Conservation (phyloP, 176 grass and related monocot genomes). For the Eremochloa ophiuroides region DNA sequence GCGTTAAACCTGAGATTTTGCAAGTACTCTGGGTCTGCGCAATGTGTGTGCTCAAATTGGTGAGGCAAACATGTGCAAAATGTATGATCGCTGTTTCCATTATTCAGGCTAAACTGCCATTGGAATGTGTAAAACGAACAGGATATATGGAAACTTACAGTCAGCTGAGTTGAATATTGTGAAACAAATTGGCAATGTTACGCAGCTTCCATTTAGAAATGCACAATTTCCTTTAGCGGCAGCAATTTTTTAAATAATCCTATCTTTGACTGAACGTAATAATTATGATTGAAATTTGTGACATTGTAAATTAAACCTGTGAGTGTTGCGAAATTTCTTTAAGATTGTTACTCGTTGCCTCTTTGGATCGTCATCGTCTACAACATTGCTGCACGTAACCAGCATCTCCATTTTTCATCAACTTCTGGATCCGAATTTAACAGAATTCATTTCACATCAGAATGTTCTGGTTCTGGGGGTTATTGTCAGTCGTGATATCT, state of each 20-base stretch:
- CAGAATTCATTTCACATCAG: too few relatives aligned
- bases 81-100: neutral
- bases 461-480: too few relatives aligned
- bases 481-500: too few relatives aligned
- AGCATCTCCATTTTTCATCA: too few relatives aligned
- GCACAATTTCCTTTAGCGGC: neutral
- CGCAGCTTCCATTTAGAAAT: neutral
- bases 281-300: neutral
- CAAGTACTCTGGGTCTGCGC: neutral
- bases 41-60: neutral
- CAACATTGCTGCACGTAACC: too few relatives aligned
- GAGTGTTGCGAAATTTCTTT: too few relatives aligned
- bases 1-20: neutral
- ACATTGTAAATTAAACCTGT: neutral
- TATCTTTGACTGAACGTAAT: neutral
- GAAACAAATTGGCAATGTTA: neutral
- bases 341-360: too few relatives aligned
- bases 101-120: neutral
- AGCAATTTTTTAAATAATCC: neutral
- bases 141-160: neutral
- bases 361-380: too few relatives aligned
- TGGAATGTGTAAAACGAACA: neutral
- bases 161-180: neutral
- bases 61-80: neutral
- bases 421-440: too few relatives aligned